Evolutionary conservation across 2,329 filamentous ascomycete genomes (phyloP).

Genomic region (Trichoderma arundinaceum): DNA sequence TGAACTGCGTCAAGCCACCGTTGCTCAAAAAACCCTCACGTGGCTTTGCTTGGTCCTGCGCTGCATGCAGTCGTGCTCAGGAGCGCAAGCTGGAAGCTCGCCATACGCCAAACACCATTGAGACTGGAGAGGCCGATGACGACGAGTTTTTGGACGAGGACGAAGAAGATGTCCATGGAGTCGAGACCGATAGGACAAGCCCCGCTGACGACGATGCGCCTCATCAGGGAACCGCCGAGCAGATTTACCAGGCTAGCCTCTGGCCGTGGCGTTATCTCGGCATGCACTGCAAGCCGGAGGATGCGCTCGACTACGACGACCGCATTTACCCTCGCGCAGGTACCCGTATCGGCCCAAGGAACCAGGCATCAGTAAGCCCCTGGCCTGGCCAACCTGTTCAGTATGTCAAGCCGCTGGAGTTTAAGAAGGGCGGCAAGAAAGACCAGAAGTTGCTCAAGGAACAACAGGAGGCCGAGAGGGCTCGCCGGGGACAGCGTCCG

Average conservation of each 20-base stretch:
- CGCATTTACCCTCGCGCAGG: slow-evolving; percentile 95
- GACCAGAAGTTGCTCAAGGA: slow-evolving; percentile 82
- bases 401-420: slow-evolving; percentile 85
- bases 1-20: slow-evolving; percentile 94
- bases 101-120: slow-evolving; percentile 77
- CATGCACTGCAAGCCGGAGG: slow-evolving; percentile 92
- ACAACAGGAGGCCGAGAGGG: slow-evolving; percentile 79
- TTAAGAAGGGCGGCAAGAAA: slow-evolving; percentile 82
- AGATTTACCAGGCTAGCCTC: slow-evolving; percentile 88
- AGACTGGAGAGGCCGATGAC: slow-evolving; percentile 69
- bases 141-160: slow-evolving; percentile 71
- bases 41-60: slow-evolving; percentile 98
- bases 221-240: slow-evolving; percentile 74
- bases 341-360: slow-evolving; percentile 86
- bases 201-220: slow-evolving; percentile 63
- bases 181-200: slow-evolving; percentile 66
- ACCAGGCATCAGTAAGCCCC: slow-evolving; percentile 82
- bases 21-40: slow-evolving; percentile 94
- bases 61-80: slow-evolving; percentile 92
- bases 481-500: slow-evolving; percentile 78
- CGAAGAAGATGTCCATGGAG: slow-evolving; percentile 66
- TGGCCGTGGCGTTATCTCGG: slow-evolving; percentile 97
- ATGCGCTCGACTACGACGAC: slow-evolving; percentile 95
- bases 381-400: slow-evolving; percentile 91
- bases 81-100: slow-evolving; percentile 90